A percentile compares a stretch with the other conserved stretches of the same genome.
These are phyloP conservation scores for Monilinia polystroma DNA, from an alignment of 2,329 filamentous ascomycete species.

Conservation along the genomic window DNA sequence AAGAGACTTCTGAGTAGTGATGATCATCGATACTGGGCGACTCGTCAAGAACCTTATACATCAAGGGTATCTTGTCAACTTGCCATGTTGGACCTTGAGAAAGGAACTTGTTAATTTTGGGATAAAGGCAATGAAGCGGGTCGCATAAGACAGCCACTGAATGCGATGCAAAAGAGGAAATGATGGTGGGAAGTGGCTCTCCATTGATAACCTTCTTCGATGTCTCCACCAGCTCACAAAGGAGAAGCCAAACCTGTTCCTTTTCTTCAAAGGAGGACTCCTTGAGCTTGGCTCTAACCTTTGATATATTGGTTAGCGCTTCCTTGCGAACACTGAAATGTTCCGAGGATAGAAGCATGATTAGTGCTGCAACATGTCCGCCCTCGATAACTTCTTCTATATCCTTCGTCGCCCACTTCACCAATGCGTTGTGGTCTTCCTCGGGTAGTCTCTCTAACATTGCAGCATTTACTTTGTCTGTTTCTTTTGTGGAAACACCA, in stretches of 20 bases:
- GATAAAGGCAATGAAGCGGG: slow-evolving; percentile 79
- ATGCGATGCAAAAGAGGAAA: slow-evolving; percentile 72
- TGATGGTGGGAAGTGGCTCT: slow-evolving; percentile 66
- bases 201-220: slow-evolving; percentile 54
- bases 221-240: slow-evolving; percentile 79
- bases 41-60: slow-evolving; percentile 59
- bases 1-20: slow-evolving; percentile 70
- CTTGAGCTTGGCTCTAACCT: slow-evolving; percentile 61
- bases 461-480: slow-evolving; percentile 24
- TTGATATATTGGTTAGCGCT: slow-evolving; percentile 67
- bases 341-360: slow-evolving; percentile 73
- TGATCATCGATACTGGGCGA: slow-evolving; percentile 71
- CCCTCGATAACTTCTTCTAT: slow-evolving; percentile 78
- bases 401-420: slow-evolving; percentile 72
- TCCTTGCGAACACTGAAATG: slow-evolving; percentile 77
- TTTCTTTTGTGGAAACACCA: slow-evolving; percentile 25
- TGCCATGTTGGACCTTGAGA: slow-evolving; percentile 77
- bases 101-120: slow-evolving; percentile 82
- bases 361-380: slow-evolving; percentile 65
- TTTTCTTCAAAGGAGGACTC: slow-evolving; percentile 72
- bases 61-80: slow-evolving; percentile 69
- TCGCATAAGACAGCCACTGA: slow-evolving; percentile 69
- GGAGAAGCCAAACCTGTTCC: slow-evolving; percentile 74
- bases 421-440: slow-evolving; percentile 52
- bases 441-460: slow-evolving; percentile 26